A percentile compares a stretch with the other conserved stretches of the same genome.
These are phyloP conservation scores for Arabis alpina DNA, from an alignment of 345 rosid species.

Conservation along the genomic window DNA sequence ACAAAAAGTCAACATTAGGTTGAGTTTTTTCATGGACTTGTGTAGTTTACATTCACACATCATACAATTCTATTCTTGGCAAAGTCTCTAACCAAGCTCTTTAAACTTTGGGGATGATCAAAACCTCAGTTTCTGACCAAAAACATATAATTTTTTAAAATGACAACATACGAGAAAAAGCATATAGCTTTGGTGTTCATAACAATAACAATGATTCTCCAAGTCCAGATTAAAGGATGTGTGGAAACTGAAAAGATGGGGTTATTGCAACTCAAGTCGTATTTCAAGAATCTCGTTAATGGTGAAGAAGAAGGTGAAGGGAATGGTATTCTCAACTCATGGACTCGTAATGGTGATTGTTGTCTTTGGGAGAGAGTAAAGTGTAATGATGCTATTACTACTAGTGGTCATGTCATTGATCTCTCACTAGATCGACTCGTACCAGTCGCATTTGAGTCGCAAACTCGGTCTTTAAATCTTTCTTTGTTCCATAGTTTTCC, in stretches of 20 bases:
- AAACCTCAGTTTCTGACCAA: conserved; percentile 1
- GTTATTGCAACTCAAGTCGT: conserved; percentile 26
- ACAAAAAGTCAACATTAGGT: conserved; percentile 11
- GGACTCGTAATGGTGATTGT: conserved; percentile 32
- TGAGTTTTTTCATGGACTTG: conserved; percentile 3
- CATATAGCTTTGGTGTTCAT: conserved; percentile 14
- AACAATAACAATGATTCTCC: conserved; percentile 27
- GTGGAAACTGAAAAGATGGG: conserved; percentile 23
- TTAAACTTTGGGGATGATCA: background rate
- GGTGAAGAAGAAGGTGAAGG: background rate
- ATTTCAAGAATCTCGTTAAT: conserved; percentile 1
- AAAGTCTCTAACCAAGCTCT: background rate
- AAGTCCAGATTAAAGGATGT: conserved; percentile 1
- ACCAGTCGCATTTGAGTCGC: conserved; percentile 22
- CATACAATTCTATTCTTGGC: background rate
- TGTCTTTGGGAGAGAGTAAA: conserved; percentile 39
- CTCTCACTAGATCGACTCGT: conserved; percentile 23
- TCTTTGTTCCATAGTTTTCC: conserved; percentile 32
- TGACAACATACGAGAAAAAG: conserved; percentile 8
- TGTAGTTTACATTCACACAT: conserved; percentile 25
- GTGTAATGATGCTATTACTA: conserved; percentile 4
- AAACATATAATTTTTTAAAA: background rate
- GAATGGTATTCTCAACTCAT: conserved; percentile 28
- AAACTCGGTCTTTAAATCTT: conserved; percentile 21
- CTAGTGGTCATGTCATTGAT: conserved; percentile 2